Percentiles rank a stretch among this genome's conserved stretches.
Conservation (phyloP, 495 filamentous ascomycete genomes). For the Xylaria scruposa region DNA sequence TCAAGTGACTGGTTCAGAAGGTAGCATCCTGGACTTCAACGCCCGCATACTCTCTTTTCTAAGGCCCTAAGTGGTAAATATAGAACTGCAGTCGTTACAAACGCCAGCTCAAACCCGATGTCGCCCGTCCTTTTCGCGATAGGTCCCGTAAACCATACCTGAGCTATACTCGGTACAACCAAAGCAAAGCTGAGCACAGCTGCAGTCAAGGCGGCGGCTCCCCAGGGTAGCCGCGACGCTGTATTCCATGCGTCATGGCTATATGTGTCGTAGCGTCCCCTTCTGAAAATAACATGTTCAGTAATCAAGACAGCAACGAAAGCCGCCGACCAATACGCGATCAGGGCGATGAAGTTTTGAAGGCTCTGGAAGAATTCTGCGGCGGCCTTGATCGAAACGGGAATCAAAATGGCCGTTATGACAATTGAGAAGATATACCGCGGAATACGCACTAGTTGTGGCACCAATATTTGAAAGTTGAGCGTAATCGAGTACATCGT, state of each 20-base stretch:
- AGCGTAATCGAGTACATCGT: constrained; percentile 60
- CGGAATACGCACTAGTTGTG: constrained; percentile 55
- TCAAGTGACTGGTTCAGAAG: background rate
- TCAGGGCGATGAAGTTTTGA: constrained; percentile 61
- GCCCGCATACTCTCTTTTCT: constrained; percentile 45
- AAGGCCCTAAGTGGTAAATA: constrained; percentile 53
- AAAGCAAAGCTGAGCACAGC: constrained; percentile 50
- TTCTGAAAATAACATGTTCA: constrained; percentile 57
- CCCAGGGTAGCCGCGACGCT: constrained; percentile 51
- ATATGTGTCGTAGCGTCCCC: constrained; percentile 45
- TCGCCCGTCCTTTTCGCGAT: constrained; percentile 62
- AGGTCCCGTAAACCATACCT: constrained; percentile 62
- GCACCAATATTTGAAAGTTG: constrained; percentile 62
- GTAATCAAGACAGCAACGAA: constrained; percentile 57
- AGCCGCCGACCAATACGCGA: constrained; percentile 63
- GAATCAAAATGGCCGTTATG: constrained; percentile 58
- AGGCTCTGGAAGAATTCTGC: constrained; percentile 57
- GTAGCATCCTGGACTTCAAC: constrained; percentile 20
- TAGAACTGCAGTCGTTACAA: constrained; percentile 54
- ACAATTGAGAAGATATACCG: constrained; percentile 59
- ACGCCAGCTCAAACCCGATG: constrained; percentile 65
- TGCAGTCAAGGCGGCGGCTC: constrained; percentile 53
- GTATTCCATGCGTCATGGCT: constrained; percentile 56
- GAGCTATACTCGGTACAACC: constrained; percentile 61
- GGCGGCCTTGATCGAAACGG: constrained; percentile 58